Base-by-base conservation (phyloP, 140 eudicot genomes). In the Stevia rebaudiana region DNA sequence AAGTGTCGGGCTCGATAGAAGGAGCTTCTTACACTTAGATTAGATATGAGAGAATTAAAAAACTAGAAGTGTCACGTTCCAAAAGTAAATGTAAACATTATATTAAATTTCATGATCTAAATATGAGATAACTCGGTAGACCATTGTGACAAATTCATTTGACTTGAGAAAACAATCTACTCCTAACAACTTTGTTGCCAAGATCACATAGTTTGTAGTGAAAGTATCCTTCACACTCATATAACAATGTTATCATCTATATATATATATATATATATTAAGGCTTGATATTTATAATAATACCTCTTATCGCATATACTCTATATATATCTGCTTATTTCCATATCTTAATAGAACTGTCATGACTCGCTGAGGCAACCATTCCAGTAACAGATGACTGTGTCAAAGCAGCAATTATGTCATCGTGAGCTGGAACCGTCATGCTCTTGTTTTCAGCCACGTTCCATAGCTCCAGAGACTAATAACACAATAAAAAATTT, bases 381-480 rank as follows among this genome's bases (percentile, higher is more conserved):
- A 88, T 88, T 66, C 99, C 97, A 0, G 95, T 88, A 41, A 74
- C 78, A 17, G 97, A 88, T 30, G 99, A 89, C 76, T 83, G 90
- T 28, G 95, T 94, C 67, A 94, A 74, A 25, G 95, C 85, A 35
- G 99, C 78, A 28, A 94, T 72, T 25, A 94, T 88, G 68, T 78
- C 83, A 46, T 94, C 95, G 24, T 94, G 99, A 13, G 99, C 97
- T 33, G 84, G 81, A 22, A 88, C 90, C 1, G 95, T 83, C 99
- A 94, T 94, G 76, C 94, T 86, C 67, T 85, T 94, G 80, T 94
- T 94, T 66, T 94, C 99, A 0, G 75, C 83, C 95, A 85, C 85
- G 94, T 94, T 85, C 97, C 99, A 94, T 44, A 88, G 67, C 86
- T 94, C 99, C 90, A 94, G 86, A 36, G 96, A 79, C 98, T 92